These are phyloP conservation scores for Diplodia corticola DNA, from an alignment of 2,329 filamentous ascomycete genomes.

Conservation along the genomic window DNA sequence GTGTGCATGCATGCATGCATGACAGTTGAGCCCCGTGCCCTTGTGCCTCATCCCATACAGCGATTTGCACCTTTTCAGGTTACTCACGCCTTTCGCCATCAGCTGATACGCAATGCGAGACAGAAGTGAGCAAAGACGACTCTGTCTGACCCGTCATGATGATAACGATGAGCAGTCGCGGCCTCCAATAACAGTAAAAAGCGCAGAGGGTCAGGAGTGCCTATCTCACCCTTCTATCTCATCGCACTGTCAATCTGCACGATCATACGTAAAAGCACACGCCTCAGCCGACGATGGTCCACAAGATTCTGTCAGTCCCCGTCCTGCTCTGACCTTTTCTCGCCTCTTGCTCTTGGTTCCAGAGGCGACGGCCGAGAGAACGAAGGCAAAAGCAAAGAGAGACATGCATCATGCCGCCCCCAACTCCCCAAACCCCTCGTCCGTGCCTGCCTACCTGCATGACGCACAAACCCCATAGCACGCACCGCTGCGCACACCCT, in stretches of 20 bases:
- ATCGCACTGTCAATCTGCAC: neutral
- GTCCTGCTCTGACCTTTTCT: neutral
- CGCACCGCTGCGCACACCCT: neutral
- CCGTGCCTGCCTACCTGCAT: neutral
- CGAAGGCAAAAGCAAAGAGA: neutral
- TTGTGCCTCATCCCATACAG: neutral
- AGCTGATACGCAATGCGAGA: neutral
- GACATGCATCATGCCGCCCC: neutral
- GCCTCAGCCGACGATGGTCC: neutral
- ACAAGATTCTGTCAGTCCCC: neutral
- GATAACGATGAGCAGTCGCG: neutral
- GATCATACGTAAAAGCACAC: neutral
- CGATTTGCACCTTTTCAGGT: neutral
- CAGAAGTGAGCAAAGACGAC: neutral
- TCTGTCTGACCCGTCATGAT: neutral
- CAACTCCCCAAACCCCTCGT: neutral
- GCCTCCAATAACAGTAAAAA: slow-evolving; percentile 14
- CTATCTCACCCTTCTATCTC: slow-evolving; percentile 1
- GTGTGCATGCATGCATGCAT: neutral
- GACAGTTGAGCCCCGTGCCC: neutral
- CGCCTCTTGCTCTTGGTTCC: neutral
- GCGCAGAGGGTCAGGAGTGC: slow-evolving; percentile 8
- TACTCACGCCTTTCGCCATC: neutral
- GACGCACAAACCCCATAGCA: neutral
- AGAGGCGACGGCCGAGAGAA: neutral